Base-by-base conservation (phyloP, 2,329 filamentous ascomycete species). In the Tricladium varicosporioides region DNA sequence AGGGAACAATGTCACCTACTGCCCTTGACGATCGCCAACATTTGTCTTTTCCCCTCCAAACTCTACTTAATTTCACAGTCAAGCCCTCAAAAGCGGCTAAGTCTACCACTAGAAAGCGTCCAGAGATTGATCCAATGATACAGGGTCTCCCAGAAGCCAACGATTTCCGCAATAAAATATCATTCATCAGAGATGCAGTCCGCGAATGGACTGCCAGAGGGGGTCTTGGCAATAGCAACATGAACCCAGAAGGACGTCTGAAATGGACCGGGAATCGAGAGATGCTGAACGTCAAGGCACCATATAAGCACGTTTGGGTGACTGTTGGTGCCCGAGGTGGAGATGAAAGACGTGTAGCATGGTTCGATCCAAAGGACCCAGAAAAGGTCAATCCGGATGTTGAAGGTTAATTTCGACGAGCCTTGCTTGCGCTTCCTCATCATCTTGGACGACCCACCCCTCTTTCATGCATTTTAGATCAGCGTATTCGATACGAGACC, bases 81-180 rank as follows among this genome's bases (percentile, higher is more conserved):
- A 74, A 73, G 19, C 75, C 80, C 53, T 69, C 78, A 18, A 79
- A 79, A 61, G 68, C 80, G 22, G 74, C 75, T 56, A 75, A 75
- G 61, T 74, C 77, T 54, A 76, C 78, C 5, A 74, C 78, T 11
- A 78, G 82, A 19, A 79, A 78, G 60, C 79, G 83, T 4, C 83
- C 84, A 9, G 81, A 85, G 60, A 87, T 87, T 62, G 77, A 80
- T 48, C 76, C 80, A 0, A 80, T 82, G 67, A 72, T 86, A 13
- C 82, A 86, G 69, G 78, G 80, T 55, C 83, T 91, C 55, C 86
- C 89, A 0, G 80, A 82, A 16, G 86, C 87, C 43, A 93, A 93
- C 70, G 82, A 86, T 62, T 83, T 93, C 69, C 83, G 86, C 33
- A 79, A 78, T 65, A 93, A 93, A 76, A 80, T 93, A 56, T 80